A percentile compares a stretch with the other conserved stretches of the same genome.
Conservation (phyloP, 176 grass and related monocot genomes). For the Chloris gayana region DNA sequence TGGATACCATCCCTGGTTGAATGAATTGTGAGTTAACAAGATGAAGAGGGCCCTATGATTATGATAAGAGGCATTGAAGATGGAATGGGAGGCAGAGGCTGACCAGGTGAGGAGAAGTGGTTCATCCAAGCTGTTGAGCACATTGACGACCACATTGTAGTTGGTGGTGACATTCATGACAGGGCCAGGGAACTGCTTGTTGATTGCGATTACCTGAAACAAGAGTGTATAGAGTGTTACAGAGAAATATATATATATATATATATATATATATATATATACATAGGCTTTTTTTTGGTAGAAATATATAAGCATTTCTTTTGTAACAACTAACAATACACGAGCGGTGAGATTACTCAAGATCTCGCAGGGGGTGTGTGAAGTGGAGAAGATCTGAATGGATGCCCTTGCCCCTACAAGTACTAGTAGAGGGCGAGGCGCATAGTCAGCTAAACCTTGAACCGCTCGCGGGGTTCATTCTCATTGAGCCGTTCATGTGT, state of each 20-base stretch:
- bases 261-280: too few species aligned
- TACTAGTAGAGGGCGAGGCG: too few species aligned
- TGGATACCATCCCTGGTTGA: constrained; percentile 78
- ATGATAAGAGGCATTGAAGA: not conserved
- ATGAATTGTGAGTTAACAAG: not conserved
- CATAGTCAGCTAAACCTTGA: too few species aligned
- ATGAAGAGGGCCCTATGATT: not conserved
- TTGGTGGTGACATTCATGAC: constrained; percentile 79
- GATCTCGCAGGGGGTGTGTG: not conserved
- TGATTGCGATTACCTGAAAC: constrained; percentile 73
- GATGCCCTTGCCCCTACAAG: too few species aligned
- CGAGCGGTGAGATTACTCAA: too few species aligned
- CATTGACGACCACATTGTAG: constrained; percentile 79
- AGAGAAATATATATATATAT: not conserved
- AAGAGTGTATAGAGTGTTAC: not conserved
- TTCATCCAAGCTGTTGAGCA: constrained; percentile 93
- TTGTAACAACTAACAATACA: too few species aligned
- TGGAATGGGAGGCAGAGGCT: not conserved
- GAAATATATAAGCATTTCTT: too few species aligned
- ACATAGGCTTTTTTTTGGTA: too few species aligned
- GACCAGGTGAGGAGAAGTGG: constrained; percentile 84
- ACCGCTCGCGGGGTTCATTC: too few species aligned
- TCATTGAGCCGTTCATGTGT: too few species aligned
- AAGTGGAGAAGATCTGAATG: constrained; percentile 5
- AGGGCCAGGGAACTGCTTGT: constrained; percentile 84